These are phyloP conservation scores for Omphalotus olearius DNA, from an alignment of 1,284 basidiomycete genomes.

Conservation along the genomic window DNA sequence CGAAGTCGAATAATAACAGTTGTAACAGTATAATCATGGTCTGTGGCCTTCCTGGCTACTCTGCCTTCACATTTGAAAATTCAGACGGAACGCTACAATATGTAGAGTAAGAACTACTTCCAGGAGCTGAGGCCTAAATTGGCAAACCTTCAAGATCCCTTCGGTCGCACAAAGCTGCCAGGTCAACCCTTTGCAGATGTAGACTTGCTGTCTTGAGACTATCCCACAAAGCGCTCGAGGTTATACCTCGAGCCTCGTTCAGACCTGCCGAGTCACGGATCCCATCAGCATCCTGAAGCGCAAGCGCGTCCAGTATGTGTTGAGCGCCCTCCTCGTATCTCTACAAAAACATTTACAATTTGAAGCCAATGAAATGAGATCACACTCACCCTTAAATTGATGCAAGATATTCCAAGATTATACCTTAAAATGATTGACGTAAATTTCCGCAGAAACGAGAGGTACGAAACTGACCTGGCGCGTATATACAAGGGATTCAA, in stretches of 20 bases:
- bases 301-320: conserved; percentile 81
- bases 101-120: background rate
- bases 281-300: conserved; percentile 81
- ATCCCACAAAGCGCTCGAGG: conserved; percentile 78
- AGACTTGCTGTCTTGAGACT: conserved; percentile 77
- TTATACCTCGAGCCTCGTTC: conserved; percentile 64
- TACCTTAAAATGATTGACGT: conserved; percentile 51
- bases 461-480: conserved; percentile 53
- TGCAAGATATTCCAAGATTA: conserved; percentile 89
- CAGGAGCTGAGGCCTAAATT: background rate
- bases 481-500: conserved; percentile 93
- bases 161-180: conserved; percentile 67
- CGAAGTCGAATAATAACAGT: conserved; percentile 5
- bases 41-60: background rate
- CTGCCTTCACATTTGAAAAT: conserved; percentile 2
- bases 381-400: conserved; percentile 71
- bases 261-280: conserved; percentile 41
- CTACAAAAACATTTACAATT: conserved; percentile 29
- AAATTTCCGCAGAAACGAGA: background rate
- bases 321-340: conserved; percentile 81
- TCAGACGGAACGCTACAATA: conserved; percentile 14
- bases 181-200: conserved; percentile 70
- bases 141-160: conserved; percentile 68
- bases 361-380: background rate
- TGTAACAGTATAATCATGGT: conserved; percentile 8